Evolutionary conservation across 495 filamentous ascomycete species (phyloP).

Genomic region (Trichoderma reesei): DNA sequence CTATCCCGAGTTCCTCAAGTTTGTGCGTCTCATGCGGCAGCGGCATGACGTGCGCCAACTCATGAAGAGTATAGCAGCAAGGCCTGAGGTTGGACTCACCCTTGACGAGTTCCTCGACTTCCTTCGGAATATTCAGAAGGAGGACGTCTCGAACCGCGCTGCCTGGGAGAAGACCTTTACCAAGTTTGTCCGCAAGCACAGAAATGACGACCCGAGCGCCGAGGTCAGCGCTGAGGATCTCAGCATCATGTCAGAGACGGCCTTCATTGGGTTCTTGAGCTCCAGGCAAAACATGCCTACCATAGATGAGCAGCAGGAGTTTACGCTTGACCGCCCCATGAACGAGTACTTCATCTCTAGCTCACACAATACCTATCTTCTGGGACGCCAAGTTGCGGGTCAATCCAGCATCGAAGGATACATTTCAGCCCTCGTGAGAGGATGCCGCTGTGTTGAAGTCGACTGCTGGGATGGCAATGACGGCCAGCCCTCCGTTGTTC

Average conservation of each 20-base stretch:
- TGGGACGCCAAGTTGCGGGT: conserved; percentile 81
- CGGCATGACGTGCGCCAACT: conserved; percentile 69
- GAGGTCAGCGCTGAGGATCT: conserved; percentile 30
- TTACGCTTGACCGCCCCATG: conserved; percentile 66
- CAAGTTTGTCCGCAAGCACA: conserved; percentile 56
- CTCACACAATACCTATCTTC: conserved; percentile 95
- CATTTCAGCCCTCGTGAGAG: conserved; percentile 75
- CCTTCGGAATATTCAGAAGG: conserved; percentile 59
- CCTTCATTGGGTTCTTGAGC: conserved; percentile 65
- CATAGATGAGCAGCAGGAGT: conserved; percentile 42
- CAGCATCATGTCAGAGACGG: conserved; percentile 58
- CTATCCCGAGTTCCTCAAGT: conserved; percentile 69
- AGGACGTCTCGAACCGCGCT: conserved; percentile 54
- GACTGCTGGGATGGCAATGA: conserved; percentile 95
- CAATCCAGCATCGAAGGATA: conserved; percentile 90
- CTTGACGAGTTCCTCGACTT: conserved; percentile 67
- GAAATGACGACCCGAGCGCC: conserved; percentile 28
- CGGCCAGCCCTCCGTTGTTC: conserved; percentile 76
- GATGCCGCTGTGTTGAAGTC: conserved; percentile 91
- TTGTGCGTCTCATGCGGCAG: conserved; percentile 71
- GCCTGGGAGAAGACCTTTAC: conserved; percentile 69
- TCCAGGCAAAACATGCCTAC: conserved; percentile 62
- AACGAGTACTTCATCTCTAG: conserved; percentile 98
- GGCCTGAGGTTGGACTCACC: conserved; percentile 52
- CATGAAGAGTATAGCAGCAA: conserved; percentile 44